Conservation (phyloP, 176 grass and related monocot species). For the Oryza glumipatula region DNA sequence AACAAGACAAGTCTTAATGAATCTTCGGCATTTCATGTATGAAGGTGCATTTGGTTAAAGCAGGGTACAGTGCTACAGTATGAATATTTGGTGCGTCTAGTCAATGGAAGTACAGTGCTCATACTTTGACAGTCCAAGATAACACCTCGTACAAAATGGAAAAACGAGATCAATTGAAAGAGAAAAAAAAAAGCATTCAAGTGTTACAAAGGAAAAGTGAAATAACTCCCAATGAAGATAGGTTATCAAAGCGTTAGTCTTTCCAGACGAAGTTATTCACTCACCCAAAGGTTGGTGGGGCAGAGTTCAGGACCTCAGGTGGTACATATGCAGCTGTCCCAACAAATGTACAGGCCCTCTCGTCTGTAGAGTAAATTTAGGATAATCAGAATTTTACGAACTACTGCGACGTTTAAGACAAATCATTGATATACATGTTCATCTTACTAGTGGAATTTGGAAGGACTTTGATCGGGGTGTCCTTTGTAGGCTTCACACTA, state of each 20-base stretch:
- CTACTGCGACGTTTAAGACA: constrained; percentile 17
- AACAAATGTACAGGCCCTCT: constrained; percentile 97
- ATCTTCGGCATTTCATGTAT: constrained; percentile 16
- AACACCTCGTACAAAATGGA: constrained; percentile 2
- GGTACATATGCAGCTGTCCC: constrained; percentile 96
- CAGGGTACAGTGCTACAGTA: background rate
- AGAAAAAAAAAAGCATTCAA: constrained; percentile 3
- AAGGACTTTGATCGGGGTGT: constrained; percentile 79
- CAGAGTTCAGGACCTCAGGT: constrained; percentile 95
- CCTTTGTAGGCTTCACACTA: constrained; percentile 88
- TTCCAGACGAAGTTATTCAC: constrained; percentile 36
- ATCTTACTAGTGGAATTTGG: constrained; percentile 87
- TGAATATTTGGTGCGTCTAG: constrained; percentile 2
- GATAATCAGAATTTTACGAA: constrained; percentile 9
- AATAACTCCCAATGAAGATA: constrained; percentile 15
- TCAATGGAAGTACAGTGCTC: background rate
- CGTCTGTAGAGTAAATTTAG: constrained; percentile 51
- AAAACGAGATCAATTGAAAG: constrained; percentile 24
- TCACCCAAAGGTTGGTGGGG: constrained; percentile 93
- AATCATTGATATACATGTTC: background rate
- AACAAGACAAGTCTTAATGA: background rate
- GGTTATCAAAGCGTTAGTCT: background rate
- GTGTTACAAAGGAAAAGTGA: constrained; percentile 1
- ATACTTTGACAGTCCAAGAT: constrained; percentile 4
- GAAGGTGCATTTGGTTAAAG: background rate